Evolutionary conservation across 306 rosid species (phyloP).

Genomic region (Sindora glabra): DNA sequence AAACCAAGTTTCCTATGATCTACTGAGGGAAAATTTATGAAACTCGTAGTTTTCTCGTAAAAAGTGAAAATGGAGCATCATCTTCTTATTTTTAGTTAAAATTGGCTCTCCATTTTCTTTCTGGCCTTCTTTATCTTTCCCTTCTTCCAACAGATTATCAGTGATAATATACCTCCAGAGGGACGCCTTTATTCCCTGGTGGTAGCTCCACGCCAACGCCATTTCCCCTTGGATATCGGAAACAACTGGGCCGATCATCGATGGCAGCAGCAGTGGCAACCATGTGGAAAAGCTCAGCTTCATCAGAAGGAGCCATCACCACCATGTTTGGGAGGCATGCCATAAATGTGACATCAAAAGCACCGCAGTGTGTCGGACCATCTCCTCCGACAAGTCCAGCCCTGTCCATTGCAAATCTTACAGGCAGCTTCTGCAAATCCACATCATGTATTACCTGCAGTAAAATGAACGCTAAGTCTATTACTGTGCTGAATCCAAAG

Average conservation of each 20-base stretch:
- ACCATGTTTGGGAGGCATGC: slow-evolving; percentile 99
- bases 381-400: slow-evolving; percentile 98
- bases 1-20: too few relatives aligned
- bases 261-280: slow-evolving; percentile 95
- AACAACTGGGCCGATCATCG: slow-evolving; percentile 89
- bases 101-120: too few relatives aligned
- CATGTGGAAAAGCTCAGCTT: slow-evolving; percentile 91
- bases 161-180: slow-evolving; percentile 38
- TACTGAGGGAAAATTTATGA: too few relatives aligned
- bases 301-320: slow-evolving; percentile 97
- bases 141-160: not conserved
- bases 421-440: slow-evolving; percentile 87
- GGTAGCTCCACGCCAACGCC: slow-evolving; percentile 79
- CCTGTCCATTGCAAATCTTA: slow-evolving; percentile 96
- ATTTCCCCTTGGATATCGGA: slow-evolving; percentile 91
- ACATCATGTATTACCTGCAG: slow-evolving; percentile 98
- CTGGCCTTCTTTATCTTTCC: not conserved
- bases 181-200: slow-evolving; percentile 72
- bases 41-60: too few relatives aligned
- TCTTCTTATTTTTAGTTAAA: too few relatives aligned
- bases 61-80: too few relatives aligned
- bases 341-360: slow-evolving; percentile 93
- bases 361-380: slow-evolving; percentile 85
- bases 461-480: slow-evolving; percentile 9
- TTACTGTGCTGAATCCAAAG: not conserved